Evolutionary conservation across 139 green algal genomes (phyloP), one percentile per base, ranked within the genome.

Genomic region (Micractinium conductrix): DNA sequence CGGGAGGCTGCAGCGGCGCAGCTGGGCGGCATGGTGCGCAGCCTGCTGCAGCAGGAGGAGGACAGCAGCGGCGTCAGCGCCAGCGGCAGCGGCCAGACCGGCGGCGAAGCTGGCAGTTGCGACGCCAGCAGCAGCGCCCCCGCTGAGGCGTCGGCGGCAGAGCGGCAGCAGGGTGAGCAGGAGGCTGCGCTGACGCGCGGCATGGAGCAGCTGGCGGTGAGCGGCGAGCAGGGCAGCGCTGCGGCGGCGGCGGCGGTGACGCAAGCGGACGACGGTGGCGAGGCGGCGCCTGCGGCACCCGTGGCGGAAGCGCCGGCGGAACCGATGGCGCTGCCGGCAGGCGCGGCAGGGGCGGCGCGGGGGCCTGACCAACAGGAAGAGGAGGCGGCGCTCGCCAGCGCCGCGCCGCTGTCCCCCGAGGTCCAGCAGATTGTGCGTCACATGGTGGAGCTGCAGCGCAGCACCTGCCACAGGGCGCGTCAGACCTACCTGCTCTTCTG

Each of bases 401-500:
- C 28, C 0, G 55, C 19, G 48, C 35, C n/a, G 74, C 48, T 35
- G 50, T 22, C 7, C 2, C 30, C 62, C 55, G 40, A 44, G 70
- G 53, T 73, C 43, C 50, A 73, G 76, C 68, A 72, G 60, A 48
- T 89, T 43, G 74, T 85, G n/a, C 84, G 78, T 1, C 79, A 79
- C 60, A 83, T 89, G 80, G 70, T 78, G 8, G 79, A 84, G n/a
- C 48, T 91, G 40, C 79, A 74, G 42, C 58, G 65, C 63, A 50
- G 60, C 58, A n/a, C 63, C 70, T 30, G 78, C 81, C 67, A 85
- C 78, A 80, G 76, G 6, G 22, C 48, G 26, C 78, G 88, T 33
- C 88, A 91, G 80, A 80, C 88, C 62, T 91, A 91, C 86, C 53
- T 91, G 44, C 38, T 72, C 24, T 62, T 89, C 38, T 87, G 68